Evolutionary conservation across 164 flowering plant species (phyloP), one percentile per base, ranked within the genome.

Genomic region (Stephania cephalantha): DNA sequence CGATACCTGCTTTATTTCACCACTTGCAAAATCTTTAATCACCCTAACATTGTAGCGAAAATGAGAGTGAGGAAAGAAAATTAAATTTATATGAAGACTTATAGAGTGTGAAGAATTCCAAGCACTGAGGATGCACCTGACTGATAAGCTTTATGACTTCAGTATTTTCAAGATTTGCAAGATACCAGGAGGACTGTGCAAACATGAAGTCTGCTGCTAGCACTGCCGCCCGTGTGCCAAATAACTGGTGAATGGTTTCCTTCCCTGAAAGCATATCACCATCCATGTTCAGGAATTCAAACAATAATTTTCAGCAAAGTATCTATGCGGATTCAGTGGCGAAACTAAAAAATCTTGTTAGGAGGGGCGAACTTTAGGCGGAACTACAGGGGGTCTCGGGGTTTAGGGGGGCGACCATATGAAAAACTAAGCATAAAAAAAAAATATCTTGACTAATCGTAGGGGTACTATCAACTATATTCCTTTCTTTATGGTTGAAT

Each of bases 191-290:
- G 17, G 99, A 91, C 79, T 95, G 99, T 20, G 99, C 99, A 81
- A 95, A 95, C 99, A 93, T 93, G 83, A 93, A 95, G 77, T 95
- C 99, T 63, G 97, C 99, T 22, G 99, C 97, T 76, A 95, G 85
- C 42, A 91, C 92, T 69, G 99, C 99, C 70, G 91, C 91, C 77
- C 99, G 83, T 22, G 99, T 95, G n/a, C 99, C 99, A 79, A 84
- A 95, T 11, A 91, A 45, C 78, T 93, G 97, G 79, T 95, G 99
- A 78, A 95, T 88, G 44, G 99, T 93, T 82, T 90, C 97, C 80
- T 93, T 88, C 46, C 98, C 98, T 95, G 86, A 69, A 76, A 74
- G 50, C 46, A 46, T 31, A 46, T 18, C 71, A 69, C 20, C 7
- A 17, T 9, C 45, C 48, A 2, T 46, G 44, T 42, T 69, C 20